phyloP scores from a whole-genome alignment of 352 stramenopile species.

The Aphanomyces euteiches region DNA sequence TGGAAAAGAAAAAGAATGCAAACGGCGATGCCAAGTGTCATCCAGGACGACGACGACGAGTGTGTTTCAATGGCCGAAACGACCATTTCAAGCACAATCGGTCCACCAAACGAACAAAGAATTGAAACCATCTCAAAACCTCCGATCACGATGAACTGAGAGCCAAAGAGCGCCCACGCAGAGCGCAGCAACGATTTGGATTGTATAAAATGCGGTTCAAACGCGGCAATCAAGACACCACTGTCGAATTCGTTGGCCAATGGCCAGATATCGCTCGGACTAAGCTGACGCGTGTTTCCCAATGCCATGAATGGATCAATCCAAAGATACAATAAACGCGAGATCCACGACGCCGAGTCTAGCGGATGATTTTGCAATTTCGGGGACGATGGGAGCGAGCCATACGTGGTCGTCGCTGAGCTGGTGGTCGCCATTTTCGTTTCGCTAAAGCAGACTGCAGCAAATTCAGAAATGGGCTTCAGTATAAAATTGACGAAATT shows the following conservation, averaged over 20 bases:
- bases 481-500: no score
- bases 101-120: conserved; percentile 1
- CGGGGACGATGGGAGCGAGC: no score
- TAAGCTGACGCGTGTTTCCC: conserved; percentile 11
- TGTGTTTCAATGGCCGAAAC: conserved; percentile 1
- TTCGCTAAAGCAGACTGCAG: no score
- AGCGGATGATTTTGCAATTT: no score
- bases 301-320: neutral
- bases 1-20: conserved; percentile 35
- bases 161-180: neutral
- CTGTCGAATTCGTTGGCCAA: neutral
- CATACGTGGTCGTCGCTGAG: no score
- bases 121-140: neutral
- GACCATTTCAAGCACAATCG: conserved; percentile 4
- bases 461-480: no score
- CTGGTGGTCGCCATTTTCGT: no score
- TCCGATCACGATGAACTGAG: neutral
- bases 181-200: neutral
- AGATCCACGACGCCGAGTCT: neutral
- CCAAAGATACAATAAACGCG: conserved; percentile 16
- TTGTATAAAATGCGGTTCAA: neutral
- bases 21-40: conserved; percentile 43
- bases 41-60: neutral
- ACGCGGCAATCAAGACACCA: neutral
- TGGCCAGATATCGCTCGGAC: conserved; percentile 10